A percentile compares a stretch with the other conserved stretches of the same genome.
Conservation (phyloP, 352 stramenopile species). For the Pythium dissimile region DNA sequence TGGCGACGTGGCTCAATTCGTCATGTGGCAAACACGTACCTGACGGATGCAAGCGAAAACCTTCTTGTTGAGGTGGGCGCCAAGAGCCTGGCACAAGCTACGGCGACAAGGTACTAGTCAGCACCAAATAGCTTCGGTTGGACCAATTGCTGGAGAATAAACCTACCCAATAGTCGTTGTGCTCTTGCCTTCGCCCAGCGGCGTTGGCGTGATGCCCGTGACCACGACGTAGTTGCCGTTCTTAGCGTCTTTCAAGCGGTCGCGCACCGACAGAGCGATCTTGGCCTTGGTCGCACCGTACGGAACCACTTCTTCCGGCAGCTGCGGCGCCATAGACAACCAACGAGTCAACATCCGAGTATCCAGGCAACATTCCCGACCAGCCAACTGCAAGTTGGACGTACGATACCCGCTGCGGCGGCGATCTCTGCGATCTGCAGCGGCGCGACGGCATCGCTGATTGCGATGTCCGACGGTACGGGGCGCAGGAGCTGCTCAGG, state of each 20-base stretch:
- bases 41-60: conserved; percentile 97
- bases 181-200: conserved; percentile 97
- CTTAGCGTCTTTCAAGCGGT: conserved; percentile 79
- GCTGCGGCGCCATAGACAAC: conserved; percentile 33
- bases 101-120: conserved; percentile 82
- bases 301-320: conserved; percentile 80
- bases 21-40: conserved; percentile 23
- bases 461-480: conserved; percentile 78
- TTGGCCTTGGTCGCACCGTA: conserved; percentile 92
- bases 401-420: conserved; percentile 59
- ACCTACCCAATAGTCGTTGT: conserved; percentile 96
- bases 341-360: not conserved
- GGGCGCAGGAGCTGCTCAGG: conserved; percentile 59
- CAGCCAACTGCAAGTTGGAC: conserved; percentile 4
- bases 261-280: conserved; percentile 87
- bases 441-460: conserved; percentile 73
- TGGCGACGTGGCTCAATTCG: not conserved
- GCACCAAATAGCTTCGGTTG: conserved; percentile 33
- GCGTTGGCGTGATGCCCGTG: conserved; percentile 97
- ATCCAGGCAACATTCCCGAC: not conserved
- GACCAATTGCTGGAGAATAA: too few species aligned
- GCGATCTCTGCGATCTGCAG: conserved; percentile 68
- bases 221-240: conserved; percentile 98
- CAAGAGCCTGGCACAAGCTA: conserved; percentile 94
- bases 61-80: conserved; percentile 91